A percentile compares a stretch with the other conserved stretches of the same genome.
phyloP scores from a whole-genome alignment of 768 basidiomycete species.

The Rhodosporidiobolus sp. region DNA sequence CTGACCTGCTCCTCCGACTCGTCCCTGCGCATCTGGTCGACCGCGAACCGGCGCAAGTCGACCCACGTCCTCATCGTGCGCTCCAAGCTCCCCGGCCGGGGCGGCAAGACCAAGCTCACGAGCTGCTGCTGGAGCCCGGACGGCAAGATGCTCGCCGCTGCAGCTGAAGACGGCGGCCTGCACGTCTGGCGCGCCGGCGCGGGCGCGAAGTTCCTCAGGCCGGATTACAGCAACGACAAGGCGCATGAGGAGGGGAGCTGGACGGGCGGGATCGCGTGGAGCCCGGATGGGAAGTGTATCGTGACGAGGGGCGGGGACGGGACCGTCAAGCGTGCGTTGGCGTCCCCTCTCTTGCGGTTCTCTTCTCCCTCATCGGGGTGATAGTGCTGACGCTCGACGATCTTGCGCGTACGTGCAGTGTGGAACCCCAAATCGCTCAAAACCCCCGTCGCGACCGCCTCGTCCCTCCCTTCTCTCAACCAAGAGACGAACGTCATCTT shows the following conservation, averaged over 20 bases:
- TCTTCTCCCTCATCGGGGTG: background rate
- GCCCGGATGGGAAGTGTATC: constrained; percentile 78
- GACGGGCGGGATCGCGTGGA: constrained; percentile 81
- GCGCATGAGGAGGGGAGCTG: constrained; percentile 84
- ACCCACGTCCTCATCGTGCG: constrained; percentile 95
- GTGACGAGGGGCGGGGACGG: constrained; percentile 90
- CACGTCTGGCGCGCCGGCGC: constrained; percentile 78
- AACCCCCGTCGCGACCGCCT: constrained; percentile 71
- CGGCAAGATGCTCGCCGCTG: constrained; percentile 78
- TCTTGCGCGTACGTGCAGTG: constrained; percentile 55
- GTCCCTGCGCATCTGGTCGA: constrained; percentile 97
- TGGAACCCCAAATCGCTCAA: constrained; percentile 93
- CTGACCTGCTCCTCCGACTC: constrained; percentile 94
- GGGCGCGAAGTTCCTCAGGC: constrained; percentile 81
- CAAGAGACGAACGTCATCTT: constrained; percentile 90
- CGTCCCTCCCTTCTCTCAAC: constrained; percentile 71
- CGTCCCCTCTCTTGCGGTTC: background rate
- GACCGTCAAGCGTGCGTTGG: constrained; percentile 81
- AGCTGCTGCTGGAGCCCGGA: constrained; percentile 83
- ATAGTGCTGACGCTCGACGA: too few relatives aligned
- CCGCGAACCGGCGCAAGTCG: constrained; percentile 86
- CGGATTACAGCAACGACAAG: constrained; percentile 74
- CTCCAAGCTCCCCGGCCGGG: constrained; percentile 78
- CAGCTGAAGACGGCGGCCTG: constrained; percentile 80
- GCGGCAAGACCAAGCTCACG: constrained; percentile 81